Conservation (phyloP, 83 land plant species). For the Picea engelmannii region DNA sequence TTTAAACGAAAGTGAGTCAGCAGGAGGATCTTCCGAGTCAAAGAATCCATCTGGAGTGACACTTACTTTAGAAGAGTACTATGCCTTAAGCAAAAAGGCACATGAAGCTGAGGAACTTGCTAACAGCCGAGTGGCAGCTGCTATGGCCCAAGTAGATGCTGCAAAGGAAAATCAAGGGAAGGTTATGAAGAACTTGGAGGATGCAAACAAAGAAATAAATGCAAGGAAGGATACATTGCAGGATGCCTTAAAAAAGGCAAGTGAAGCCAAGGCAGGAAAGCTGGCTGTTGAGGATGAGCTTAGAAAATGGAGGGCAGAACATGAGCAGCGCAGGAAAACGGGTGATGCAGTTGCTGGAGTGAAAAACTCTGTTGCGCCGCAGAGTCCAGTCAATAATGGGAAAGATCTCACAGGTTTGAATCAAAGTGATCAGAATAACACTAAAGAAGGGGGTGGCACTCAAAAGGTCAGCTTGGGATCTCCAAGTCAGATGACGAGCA, state of each 20-base stretch:
- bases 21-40: conserved; percentile 18
- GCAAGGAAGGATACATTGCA: conserved; percentile 40
- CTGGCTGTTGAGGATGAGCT: conserved; percentile 70
- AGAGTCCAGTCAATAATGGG: conserved; percentile 11
- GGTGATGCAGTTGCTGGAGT: conserved; percentile 21
- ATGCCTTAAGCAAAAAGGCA: conserved; percentile 60
- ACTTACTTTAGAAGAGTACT: conserved; percentile 69
- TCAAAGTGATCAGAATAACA: not conserved
- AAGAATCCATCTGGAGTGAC: conserved; percentile 37
- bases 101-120: conserved; percentile 79
- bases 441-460: conserved; percentile 5
- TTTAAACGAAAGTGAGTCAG: conserved; percentile 61
- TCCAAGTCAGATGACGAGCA: conserved; percentile 13
- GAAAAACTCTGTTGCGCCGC: not conserved
- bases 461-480: conserved; percentile 20
- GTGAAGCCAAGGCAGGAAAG: conserved; percentile 75
- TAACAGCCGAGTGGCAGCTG: conserved; percentile 59
- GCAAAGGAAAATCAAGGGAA: conserved; percentile 57
- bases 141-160: conserved; percentile 60
- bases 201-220: conserved; percentile 41
- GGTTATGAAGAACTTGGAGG: conserved; percentile 52
- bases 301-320: conserved; percentile 69
- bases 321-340: conserved; percentile 46
- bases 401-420: conserved; percentile 8
- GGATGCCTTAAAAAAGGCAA: conserved; percentile 64